Evolutionary conservation across 1,284 basidiomycete species (phyloP).

Genomic region (Anthracocystis walkeri): DNA sequence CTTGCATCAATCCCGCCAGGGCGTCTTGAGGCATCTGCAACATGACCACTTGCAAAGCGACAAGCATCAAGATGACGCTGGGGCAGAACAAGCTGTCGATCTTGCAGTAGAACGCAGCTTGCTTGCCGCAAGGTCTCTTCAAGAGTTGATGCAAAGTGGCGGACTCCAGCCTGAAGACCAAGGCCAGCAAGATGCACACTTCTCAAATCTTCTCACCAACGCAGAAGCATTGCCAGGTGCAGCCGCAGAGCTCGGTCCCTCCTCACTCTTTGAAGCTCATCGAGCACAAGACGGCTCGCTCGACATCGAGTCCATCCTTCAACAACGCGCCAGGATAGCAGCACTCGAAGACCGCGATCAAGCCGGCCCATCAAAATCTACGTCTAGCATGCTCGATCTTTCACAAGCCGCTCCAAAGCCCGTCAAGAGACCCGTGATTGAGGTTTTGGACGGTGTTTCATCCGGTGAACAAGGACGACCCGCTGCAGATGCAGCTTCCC

Average conservation of each 20-base stretch:
- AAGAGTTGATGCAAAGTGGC: conserved; percentile 45
- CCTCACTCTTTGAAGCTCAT: conserved; percentile 41
- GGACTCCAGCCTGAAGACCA: conserved; percentile 24
- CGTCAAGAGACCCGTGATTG: conserved; percentile 32
- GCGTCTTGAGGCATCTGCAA: conserved; percentile 17
- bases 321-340: conserved; percentile 37
- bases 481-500: background rate
- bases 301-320: conserved; percentile 44
- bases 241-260: conserved; percentile 24
- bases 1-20: conserved; percentile 24
- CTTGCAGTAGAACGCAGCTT: conserved; percentile 44
- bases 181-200: conserved; percentile 13
- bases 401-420: conserved; percentile 15
- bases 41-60: background rate
- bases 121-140: conserved; percentile 40
- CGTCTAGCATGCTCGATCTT: conserved; percentile 23
- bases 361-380: conserved; percentile 8
- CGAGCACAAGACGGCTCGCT: conserved; percentile 37
- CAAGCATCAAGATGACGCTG: background rate
- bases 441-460: conserved; percentile 15
- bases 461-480: background rate
- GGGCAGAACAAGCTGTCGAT: conserved; percentile 5
- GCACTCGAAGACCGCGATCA: conserved; percentile 11
- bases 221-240: conserved; percentile 26
- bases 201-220: conserved; percentile 32